phyloP scores from a whole-genome alignment of 352 stramenopile genomes.

The Phytophthora melonis region DNA sequence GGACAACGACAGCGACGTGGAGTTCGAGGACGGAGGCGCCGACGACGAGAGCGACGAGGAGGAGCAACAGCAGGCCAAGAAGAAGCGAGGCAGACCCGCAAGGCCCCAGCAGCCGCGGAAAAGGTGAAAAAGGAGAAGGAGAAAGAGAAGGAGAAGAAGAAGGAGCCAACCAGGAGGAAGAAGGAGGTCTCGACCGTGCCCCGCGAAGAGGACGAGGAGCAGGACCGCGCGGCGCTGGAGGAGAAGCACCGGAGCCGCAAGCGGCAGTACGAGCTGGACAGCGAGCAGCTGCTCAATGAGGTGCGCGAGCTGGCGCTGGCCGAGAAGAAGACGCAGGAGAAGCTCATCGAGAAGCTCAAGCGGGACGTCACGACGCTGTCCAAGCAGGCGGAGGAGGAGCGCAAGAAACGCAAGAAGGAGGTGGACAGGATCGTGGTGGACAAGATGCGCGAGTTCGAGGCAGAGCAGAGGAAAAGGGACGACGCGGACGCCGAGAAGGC shows the following conservation, averaged over 20 bases:
- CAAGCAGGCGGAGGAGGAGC: slow-evolving; percentile 58
- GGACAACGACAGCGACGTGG: slow-evolving; percentile 40
- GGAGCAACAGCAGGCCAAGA: slow-evolving; percentile 32
- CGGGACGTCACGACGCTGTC: slow-evolving; percentile 69
- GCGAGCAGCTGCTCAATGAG: slow-evolving; percentile 69
- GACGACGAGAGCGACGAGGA: slow-evolving; percentile 35
- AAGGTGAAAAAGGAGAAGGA: slow-evolving; percentile 21
- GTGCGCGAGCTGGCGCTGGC: slow-evolving; percentile 63
- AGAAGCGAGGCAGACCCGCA: slow-evolving; percentile 24
- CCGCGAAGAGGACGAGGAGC: slow-evolving; percentile 24
- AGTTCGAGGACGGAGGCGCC: slow-evolving; percentile 18
- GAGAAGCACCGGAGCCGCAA: slow-evolving; percentile 65
- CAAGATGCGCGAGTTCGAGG: slow-evolving; percentile 53
- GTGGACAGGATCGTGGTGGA: slow-evolving; percentile 63
- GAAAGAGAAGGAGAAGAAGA: slow-evolving; percentile 27
- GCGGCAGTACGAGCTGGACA: slow-evolving; percentile 72
- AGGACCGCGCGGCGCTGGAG: slow-evolving; percentile 25
- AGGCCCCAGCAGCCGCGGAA: slow-evolving; percentile 13
- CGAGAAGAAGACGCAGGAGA: slow-evolving; percentile 80
- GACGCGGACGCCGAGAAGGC: slow-evolving; percentile 49
- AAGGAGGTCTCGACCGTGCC: slow-evolving; percentile 19
- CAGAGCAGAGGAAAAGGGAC: slow-evolving; percentile 36
- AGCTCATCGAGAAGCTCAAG: slow-evolving; percentile 77
- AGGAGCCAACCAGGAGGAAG: slow-evolving; percentile 18
- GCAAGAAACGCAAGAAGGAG: slow-evolving; percentile 50